phyloP scores from a whole-genome alignment of 2,329 filamentous ascomycete genomes.

The Trichoderma sp. region DNA sequence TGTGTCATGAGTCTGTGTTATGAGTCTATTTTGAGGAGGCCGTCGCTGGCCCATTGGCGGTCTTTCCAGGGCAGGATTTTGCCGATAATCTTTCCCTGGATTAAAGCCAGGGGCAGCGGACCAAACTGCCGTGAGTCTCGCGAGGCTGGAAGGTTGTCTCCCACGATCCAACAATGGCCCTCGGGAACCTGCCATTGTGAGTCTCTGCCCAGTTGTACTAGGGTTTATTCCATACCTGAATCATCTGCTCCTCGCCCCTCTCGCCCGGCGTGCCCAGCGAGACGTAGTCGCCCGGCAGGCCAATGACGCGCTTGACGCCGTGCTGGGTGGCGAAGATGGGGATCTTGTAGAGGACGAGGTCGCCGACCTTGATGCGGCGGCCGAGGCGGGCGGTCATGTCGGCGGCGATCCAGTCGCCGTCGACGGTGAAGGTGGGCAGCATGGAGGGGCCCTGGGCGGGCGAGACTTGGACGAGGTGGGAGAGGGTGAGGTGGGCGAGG shows the following conservation, averaged over 20 bases:
- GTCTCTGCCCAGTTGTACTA: background rate
- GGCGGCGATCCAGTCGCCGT: slow-evolving; percentile 69
- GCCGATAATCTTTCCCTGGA: slow-evolving; percentile 79
- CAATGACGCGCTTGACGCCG: slow-evolving; percentile 78
- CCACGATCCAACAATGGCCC: slow-evolving; percentile 88
- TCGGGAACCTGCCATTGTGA: slow-evolving; percentile 66
- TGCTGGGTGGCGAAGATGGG: slow-evolving; percentile 63
- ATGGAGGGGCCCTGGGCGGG: slow-evolving; percentile 76
- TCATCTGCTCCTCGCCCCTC: slow-evolving; percentile 53
- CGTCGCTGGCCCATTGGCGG: slow-evolving; percentile 53
- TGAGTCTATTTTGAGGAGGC: slow-evolving; percentile 38
- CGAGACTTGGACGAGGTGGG: slow-evolving; percentile 64
- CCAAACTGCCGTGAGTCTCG: slow-evolving; percentile 86
- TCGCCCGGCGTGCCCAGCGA: slow-evolving; percentile 62
- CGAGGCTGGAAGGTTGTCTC: slow-evolving; percentile 83
- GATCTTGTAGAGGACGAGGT: slow-evolving; percentile 77
- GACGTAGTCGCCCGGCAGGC: slow-evolving; percentile 76
- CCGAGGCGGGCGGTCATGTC: slow-evolving; percentile 70
- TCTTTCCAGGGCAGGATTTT: slow-evolving; percentile 57
- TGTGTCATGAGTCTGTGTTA: no score
- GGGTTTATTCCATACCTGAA: slow-evolving; percentile 56
- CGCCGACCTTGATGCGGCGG: slow-evolving; percentile 68
- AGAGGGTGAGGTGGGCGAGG: slow-evolving; percentile 48
- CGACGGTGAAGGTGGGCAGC: slow-evolving; percentile 76
- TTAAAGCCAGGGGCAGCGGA: slow-evolving; percentile 79